Evolutionary conservation across 164 flowering plant species (phyloP), one percentile per base, ranked within the genome.

Genomic region (Nymphaea colorata): DNA sequence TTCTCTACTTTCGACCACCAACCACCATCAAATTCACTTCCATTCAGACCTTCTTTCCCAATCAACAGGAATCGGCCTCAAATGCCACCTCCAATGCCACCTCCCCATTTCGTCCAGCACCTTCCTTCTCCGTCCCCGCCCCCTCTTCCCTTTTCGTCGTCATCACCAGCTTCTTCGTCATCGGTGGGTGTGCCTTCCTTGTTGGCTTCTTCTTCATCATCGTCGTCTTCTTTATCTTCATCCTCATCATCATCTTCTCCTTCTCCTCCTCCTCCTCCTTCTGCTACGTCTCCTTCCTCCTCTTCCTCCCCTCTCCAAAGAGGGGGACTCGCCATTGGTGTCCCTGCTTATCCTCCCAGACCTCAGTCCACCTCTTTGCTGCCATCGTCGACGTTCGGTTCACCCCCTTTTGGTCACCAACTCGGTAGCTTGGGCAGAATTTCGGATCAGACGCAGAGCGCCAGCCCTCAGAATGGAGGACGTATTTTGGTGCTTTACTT

Each of bases 31-130:
- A 42, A 12, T 71, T 45, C 71, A 77, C 68, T 79, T 82, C 16
- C 55, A 12, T 4, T 47, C 4, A 47, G 55, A 12, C 55, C 55
- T 4, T 7, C 55, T 12, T 47, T 47, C 12, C 76, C 78, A 42
- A 55, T 76, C 47, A 67, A 70, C 53, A 67, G 84, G 42, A 67
- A 82, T 18, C 76, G 79, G 76, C 83, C 75, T 42, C 80, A 57
- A 8, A 18, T 65, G 4, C 6, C 75, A 68, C 70, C 43, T 45
- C 66, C 67, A 8, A 18, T 65, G 3, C 6, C 75, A 68, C 70
- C 43, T 45, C 66, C 67, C 15, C 77, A 75, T 44, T 77, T 71
- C 66, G 64, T 77, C 7, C 74, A 77, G 44, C 74, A 75, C 42
- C 70, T 71, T 47, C 74, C 66, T 36, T 47, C 55, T 12, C 7